Evolutionary conservation across 768 basidiomycete genomes (phyloP), one percentile per base, ranked within the genome.

Genomic region (Boletus coccyginus): DNA sequence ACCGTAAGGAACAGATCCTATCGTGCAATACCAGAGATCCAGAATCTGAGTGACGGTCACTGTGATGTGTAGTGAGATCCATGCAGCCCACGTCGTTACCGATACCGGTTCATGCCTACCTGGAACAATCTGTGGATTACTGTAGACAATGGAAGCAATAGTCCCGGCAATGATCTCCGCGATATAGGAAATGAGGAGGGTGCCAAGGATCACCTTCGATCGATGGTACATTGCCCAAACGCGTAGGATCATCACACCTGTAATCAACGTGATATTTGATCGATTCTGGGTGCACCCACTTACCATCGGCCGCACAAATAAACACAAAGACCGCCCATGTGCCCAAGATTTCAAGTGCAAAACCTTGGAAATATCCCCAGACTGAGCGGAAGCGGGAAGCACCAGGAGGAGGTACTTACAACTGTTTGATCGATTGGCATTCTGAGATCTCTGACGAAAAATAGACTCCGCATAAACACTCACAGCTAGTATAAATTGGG

Each of bases 171-270:
- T n/a, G 14, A 58, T 21, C 27, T 44, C 38, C 13, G 3, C 10
- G 21, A 41, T 8, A 8, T 46, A 55, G 31, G 39, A 12, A 21
- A 14, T 17, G 35, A 58, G 46, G 21, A 58, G 35, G 19, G 29
- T 40, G 1, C 41, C 35, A 12, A 58, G 53, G 27, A 62, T 51
- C 16, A 39, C 2, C 44, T 38, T 57, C 4, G 61, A 61, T 19
- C 41, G 59, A 32, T 47, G n/a, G 45, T 58, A 61, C 48, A 61
- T 61, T 8, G 56, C 50, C 50, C 56, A 61, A 21, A 62, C 9
- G 7, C 55, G 50, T 4, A 59, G 50, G 31, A 52, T 48, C 55
- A 54, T 49, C 12, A 33, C 17, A n/a, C 41, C 53, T 49, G 17
- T n/a, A 8, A 35, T 29, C 21, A 29, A 24, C n/a, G 19, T 33